phyloP scores from a whole-genome alignment of 371 early-diverging fungal species.

The Dinochytrium kinnereticum region DNA sequence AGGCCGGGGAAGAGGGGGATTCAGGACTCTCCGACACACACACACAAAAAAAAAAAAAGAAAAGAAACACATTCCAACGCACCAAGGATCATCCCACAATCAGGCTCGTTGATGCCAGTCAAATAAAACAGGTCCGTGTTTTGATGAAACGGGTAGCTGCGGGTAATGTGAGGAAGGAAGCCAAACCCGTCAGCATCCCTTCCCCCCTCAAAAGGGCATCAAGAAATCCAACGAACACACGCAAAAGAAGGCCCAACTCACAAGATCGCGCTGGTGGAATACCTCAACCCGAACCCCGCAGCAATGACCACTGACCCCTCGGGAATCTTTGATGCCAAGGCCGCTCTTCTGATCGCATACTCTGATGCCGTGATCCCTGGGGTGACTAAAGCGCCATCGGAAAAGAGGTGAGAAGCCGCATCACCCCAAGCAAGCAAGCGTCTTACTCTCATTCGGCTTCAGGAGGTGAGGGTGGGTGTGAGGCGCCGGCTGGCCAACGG shows the following conservation, averaged over 20 bases:
- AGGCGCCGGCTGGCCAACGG: constrained; percentile 78
- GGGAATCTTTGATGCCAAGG: constrained; percentile 66
- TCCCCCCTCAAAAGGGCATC: no score
- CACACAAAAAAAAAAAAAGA: no score
- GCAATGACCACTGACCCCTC: constrained; percentile 72
- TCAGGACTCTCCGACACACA: no score
- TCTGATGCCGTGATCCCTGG: constrained; percentile 76
- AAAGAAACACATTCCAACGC: constrained; percentile 26
- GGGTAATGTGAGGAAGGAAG: background rate
- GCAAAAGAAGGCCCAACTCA: constrained; percentile 45
- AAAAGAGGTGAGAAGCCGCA: background rate
- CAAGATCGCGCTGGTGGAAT: constrained; percentile 90
- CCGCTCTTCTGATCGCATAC: constrained; percentile 75
- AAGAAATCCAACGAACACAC: no score
- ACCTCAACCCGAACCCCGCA: constrained; percentile 80
- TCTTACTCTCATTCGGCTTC: constrained; percentile 69
- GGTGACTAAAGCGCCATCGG: constrained; percentile 61
- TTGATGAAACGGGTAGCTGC: constrained; percentile 91
- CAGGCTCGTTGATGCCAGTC: constrained; percentile 90
- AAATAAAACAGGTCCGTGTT: constrained; percentile 89
- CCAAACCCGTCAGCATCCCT: background rate
- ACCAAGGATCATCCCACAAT: constrained; percentile 71
- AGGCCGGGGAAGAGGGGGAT: no score
- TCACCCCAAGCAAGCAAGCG: no score
- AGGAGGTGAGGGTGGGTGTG: constrained; percentile 84